Percentiles rank a stretch among this genome's conserved stretches.
These are phyloP conservation scores for Ogataea minuta DNA, from an alignment of 805 yeast genomes.

Conservation along the genomic window DNA sequence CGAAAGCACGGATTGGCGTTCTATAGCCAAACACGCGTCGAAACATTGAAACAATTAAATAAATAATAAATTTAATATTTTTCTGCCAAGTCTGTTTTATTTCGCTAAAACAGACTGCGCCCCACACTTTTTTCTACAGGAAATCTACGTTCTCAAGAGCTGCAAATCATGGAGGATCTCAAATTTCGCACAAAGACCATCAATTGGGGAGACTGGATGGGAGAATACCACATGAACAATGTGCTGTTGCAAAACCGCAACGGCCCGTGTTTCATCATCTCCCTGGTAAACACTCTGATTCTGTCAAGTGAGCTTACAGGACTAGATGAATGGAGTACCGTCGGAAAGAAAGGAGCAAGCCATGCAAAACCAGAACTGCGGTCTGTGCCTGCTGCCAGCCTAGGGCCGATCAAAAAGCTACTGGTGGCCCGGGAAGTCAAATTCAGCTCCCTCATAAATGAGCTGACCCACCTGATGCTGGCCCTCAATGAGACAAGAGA, in stretches of 20 bases:
- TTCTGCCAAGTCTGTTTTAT: neutral
- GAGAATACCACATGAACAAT: conserved; percentile 40
- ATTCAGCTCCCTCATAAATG: conserved; percentile 44
- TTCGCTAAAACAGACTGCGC: neutral
- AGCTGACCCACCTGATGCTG: conserved; percentile 47
- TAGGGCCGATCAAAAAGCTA: conserved; percentile 26
- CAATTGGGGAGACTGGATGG: conserved; percentile 26
- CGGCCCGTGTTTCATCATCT: conserved; percentile 88
- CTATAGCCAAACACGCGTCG: too few relatives aligned
- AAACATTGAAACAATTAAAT: too few relatives aligned
- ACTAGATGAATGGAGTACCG: conserved; percentile 24
- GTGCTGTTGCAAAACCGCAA: conserved; percentile 74
- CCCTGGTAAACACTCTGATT: conserved; percentile 68
- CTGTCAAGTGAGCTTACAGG: conserved; percentile 41
- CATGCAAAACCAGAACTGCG: neutral
- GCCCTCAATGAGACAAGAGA: conserved; percentile 33
- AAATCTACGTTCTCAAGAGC: neutral
- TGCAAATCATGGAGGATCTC: conserved; percentile 9
- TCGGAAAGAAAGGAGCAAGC: conserved; percentile 7
- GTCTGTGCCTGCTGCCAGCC: conserved; percentile 3
- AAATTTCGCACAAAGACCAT: conserved; percentile 30
- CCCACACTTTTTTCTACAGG: neutral
- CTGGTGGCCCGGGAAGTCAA: conserved; percentile 23
- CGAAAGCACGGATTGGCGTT: too few relatives aligned
- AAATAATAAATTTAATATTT: neutral